Evolutionary conservation across 2,329 filamentous ascomycete species (phyloP).

Genomic region (Rhynchosporium graminicola): DNA sequence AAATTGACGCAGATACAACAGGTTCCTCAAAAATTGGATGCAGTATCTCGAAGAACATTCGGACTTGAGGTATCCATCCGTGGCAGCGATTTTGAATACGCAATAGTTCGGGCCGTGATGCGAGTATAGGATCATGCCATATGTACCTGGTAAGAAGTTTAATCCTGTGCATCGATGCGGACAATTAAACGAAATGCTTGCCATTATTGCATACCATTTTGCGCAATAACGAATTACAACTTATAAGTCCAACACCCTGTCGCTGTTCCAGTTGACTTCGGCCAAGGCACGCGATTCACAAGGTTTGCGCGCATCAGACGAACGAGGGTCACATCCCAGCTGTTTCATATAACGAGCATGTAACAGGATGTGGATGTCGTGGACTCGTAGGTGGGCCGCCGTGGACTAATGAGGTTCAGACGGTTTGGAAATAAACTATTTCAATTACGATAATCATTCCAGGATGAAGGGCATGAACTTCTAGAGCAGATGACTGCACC

Average conservation of each 20-base stretch:
- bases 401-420: neutral
- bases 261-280: neutral
- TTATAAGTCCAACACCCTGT: conserved; percentile 10
- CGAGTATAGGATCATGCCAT: conserved; percentile 7
- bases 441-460: neutral
- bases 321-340: conserved; percentile 28
- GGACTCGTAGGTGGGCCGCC: neutral
- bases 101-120: conserved; percentile 16
- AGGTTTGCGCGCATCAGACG: conserved; percentile 30
- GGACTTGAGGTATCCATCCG: conserved; percentile 84
- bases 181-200: conserved; percentile 23
- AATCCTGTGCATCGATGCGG: conserved; percentile 19
- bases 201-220: conserved; percentile 23
- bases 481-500: conserved; percentile 21
- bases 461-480: conserved; percentile 6
- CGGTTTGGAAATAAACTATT: neutral
- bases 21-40: conserved; percentile 91
- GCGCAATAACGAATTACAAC: conserved; percentile 22
- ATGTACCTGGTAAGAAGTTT: conserved; percentile 15
- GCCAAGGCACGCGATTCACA: conserved; percentile 29
- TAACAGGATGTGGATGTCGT: conserved; percentile 1
- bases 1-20: conserved; percentile 61
- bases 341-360: conserved; percentile 31
- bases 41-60: conserved; percentile 84
- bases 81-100: conserved; percentile 40